phyloP scores from a whole-genome alignment of 345 rosid genomes.

The Aquilaria malaccensis region DNA sequence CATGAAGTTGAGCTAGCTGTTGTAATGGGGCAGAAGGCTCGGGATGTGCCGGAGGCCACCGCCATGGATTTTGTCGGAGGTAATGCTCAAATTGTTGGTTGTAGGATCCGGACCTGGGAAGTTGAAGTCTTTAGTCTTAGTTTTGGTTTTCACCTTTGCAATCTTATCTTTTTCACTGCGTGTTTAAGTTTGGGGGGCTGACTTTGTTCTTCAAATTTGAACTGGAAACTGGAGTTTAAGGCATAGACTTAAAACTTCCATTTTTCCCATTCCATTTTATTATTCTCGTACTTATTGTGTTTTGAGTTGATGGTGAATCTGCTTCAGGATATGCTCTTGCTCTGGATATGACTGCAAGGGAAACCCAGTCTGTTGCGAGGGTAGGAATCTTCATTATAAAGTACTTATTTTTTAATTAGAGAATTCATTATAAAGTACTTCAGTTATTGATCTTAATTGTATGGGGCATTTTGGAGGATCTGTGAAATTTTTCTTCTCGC shows the following conservation, averaged over 20 bases:
- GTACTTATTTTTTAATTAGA: too few relatives aligned
- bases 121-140: background rate
- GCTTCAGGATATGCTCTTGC: constrained; percentile 80
- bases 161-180: background rate
- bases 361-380: constrained; percentile 82
- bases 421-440: background rate
- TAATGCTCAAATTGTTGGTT: constrained; percentile 5
- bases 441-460: too few relatives aligned
- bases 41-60: constrained; percentile 62
- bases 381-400: constrained; percentile 24
- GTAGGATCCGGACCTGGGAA: background rate
- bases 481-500: too few relatives aligned
- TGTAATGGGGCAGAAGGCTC: constrained; percentile 67
- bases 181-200: background rate
- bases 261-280: background rate
- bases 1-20: constrained; percentile 97
- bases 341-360: constrained; percentile 92
- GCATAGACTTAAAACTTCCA: background rate
- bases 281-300: background rate
- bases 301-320: background rate
- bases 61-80: constrained; percentile 95
- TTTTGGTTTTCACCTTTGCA: background rate
- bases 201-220: background rate
- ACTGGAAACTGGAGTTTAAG: background rate
- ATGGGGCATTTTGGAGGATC: too few relatives aligned